phyloP scores from a whole-genome alignment of 352 stramenopile genomes.

The Globisporangium heterothallicum region DNA sequence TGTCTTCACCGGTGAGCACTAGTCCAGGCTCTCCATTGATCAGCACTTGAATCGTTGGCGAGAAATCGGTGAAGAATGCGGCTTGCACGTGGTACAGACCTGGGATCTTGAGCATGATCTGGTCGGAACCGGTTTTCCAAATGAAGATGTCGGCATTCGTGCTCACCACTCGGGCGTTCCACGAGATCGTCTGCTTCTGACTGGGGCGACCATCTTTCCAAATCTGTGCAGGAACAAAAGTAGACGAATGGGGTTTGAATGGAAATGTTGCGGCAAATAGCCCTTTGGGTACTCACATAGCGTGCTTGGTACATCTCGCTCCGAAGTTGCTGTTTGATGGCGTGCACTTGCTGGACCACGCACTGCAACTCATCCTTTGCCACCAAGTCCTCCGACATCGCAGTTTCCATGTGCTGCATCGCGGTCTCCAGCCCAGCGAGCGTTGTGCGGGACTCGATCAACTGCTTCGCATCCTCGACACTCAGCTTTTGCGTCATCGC shows the following conservation, averaged over 20 bases:
- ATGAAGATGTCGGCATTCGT: conserved; percentile 62
- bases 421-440: conserved; percentile 17
- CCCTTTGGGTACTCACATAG: conserved; percentile 60
- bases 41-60: conserved; percentile 44
- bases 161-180: conserved; percentile 66
- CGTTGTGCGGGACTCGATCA: conserved; percentile 27
- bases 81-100: conserved; percentile 68
- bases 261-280: background rate
- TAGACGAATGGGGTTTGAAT: too few relatives aligned
- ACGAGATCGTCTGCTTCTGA: conserved; percentile 48
- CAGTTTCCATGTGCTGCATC: conserved; percentile 23
- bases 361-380: conserved; percentile 23
- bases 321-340: conserved; percentile 46
- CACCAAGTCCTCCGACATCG: conserved; percentile 21
- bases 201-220: conserved; percentile 61
- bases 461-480: conserved; percentile 23
- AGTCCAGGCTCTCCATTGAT: conserved; percentile 59
- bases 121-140: conserved; percentile 48
- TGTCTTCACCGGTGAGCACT: conserved; percentile 1
- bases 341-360: conserved; percentile 31
- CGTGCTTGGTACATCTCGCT: conserved; percentile 71
- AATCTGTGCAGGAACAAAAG: conserved; percentile 29
- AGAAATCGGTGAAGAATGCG: conserved; percentile 62
- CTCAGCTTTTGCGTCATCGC: conserved; percentile 29
- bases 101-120: conserved; percentile 42